Conservation (phyloP, 2,329 filamentous ascomycete genomes). For the Chaetomium strumarium region DNA sequence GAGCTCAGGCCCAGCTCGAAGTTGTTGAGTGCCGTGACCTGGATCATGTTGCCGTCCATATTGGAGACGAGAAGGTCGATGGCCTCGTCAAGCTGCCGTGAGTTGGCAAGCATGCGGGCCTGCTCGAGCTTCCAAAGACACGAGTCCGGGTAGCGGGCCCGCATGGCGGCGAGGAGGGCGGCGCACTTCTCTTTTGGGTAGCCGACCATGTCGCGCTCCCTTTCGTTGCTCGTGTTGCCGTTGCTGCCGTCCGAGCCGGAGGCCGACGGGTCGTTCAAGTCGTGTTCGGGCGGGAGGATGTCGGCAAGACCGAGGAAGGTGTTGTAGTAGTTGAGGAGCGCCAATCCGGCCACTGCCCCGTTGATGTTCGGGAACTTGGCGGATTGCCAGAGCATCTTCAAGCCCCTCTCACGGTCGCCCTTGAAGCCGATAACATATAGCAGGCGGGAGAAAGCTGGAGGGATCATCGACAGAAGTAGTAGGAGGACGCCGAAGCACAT, state of each 20-base stretch:
- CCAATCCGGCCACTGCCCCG: slow-evolving; percentile 79
- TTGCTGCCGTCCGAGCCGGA: slow-evolving; percentile 32
- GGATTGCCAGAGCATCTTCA: slow-evolving; percentile 85
- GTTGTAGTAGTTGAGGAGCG: slow-evolving; percentile 83
- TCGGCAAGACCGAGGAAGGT: slow-evolving; percentile 80
- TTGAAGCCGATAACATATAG: slow-evolving; percentile 85
- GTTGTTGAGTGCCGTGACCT: slow-evolving; percentile 75
- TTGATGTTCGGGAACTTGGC: slow-evolving; percentile 83
- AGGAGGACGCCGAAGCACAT: slow-evolving; percentile 86
- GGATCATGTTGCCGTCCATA: slow-evolving; percentile 68
- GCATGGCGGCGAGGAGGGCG: slow-evolving; percentile 66
- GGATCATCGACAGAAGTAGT: slow-evolving; percentile 85
- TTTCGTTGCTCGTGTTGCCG: not conserved
- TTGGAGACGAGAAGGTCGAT: slow-evolving; percentile 58
- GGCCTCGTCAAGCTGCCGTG: slow-evolving; percentile 60
- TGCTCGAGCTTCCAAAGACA: slow-evolving; percentile 86
- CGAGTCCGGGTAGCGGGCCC: slow-evolving; percentile 70
- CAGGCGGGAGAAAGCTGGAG: slow-evolving; percentile 81
- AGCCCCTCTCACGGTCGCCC: slow-evolving; percentile 76
- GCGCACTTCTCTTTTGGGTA: slow-evolving; percentile 67
- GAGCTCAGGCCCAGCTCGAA: slow-evolving; percentile 78
- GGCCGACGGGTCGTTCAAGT: slow-evolving; percentile 35
- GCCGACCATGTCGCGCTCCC: slow-evolving; percentile 58
- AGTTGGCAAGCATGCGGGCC: slow-evolving; percentile 66
- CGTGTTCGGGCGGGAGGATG: slow-evolving; percentile 63